Evolutionary conservation across 2,329 filamentous ascomycete genomes (phyloP).

Genomic region (Fusarium sp.): DNA sequence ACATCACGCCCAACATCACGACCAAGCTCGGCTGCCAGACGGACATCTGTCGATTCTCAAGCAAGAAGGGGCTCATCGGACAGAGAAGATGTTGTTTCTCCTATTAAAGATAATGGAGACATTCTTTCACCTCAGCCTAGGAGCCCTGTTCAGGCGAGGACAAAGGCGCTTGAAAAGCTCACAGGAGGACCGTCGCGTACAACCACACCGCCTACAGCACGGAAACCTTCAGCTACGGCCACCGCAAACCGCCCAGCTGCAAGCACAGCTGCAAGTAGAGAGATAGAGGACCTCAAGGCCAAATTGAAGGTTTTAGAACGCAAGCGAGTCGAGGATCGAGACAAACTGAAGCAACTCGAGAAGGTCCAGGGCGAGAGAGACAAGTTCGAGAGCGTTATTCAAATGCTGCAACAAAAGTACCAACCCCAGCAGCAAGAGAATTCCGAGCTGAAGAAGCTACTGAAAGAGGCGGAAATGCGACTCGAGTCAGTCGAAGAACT

Average conservation of each 20-base stretch:
- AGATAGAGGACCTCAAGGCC: conserved; percentile 88
- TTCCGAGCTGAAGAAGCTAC: conserved; percentile 77
- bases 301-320: conserved; percentile 90
- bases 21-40: conserved; percentile 56
- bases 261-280: conserved; percentile 68
- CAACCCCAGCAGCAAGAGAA: conserved; percentile 87
- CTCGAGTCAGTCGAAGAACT: conserved; percentile 76
- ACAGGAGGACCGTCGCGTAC: conserved; percentile 55
- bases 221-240: conserved; percentile 48
- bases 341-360: conserved; percentile 84
- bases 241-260: conserved; percentile 55
- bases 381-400: conserved; percentile 85
- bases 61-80: conserved; percentile 58
- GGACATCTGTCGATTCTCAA: conserved; percentile 62
- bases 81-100: conserved; percentile 56
- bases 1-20: conserved; percentile 57
- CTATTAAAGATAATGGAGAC: conserved; percentile 65
- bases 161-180: conserved; percentile 66
- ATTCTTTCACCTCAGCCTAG: conserved; percentile 63
- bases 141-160: conserved; percentile 65
- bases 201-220: conserved; percentile 52
- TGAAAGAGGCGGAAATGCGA: conserved; percentile 80
- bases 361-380: conserved; percentile 81
- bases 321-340: conserved; percentile 86
- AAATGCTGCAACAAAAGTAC: conserved; percentile 91